Evolutionary conservation across 192 early-diverging fungal genomes (phyloP), one percentile per base, ranked within the genome.

Genomic region (Coemansia sp.): DNA sequence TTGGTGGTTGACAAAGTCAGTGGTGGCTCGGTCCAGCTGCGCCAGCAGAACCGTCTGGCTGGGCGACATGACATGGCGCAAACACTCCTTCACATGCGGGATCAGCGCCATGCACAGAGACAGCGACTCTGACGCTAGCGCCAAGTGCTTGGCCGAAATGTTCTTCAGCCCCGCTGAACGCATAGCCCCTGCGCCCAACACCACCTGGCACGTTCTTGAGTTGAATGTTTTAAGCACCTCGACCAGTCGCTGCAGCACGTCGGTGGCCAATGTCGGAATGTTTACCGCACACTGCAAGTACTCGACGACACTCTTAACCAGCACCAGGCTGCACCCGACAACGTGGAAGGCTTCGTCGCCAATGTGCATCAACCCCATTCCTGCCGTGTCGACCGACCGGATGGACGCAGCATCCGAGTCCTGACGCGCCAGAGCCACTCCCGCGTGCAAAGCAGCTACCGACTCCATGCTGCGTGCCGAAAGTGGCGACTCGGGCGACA

Each of bases 131-230:
- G 94, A 90, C 0, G 94, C 91, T 51, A 99, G 73, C 9, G 94
- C 93, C 46, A 99, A 75, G 69, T 99, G 97, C 50, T 93, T 93
- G 8, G 97, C 97, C 3, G 93, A 89, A 26, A 99, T 99, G 65
- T 92, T 94, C 52, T 95, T 93, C 18, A 99, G 70, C 17, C 97
- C 97, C 8, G 94, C 95, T n/a, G 94, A 96, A 23, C 85, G 81
- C 83, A 94, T 92, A 0, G 97, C 97, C 2, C 97, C 97, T 6
- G 94, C 95, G 5, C 95, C 97, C 11, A 99, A 82, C 68, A 99
- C 97, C 1, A 97, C 92, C 73, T 98, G 94, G 70, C 95, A 97
- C 7, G 87, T 86, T 48, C 92, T 65, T 4, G 93, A 95, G 66
- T 99, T 99, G 78, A 96, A 98, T 13, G 92, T 56, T 88, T 95